phyloP scores from a whole-genome alignment of 352 stramenopile genomes.

The Phytophthora foliorum region DNA sequence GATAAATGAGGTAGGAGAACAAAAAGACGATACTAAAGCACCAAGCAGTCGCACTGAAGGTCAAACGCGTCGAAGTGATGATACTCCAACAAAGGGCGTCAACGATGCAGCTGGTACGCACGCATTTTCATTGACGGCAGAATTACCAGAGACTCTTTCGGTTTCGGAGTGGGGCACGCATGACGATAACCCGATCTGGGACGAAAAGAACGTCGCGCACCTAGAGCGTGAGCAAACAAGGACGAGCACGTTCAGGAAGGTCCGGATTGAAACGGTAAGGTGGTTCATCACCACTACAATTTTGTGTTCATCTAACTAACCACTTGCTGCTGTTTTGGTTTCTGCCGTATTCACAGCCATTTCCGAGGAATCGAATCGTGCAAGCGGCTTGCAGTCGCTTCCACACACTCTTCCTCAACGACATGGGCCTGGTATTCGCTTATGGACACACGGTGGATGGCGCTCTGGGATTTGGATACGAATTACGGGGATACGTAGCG shows the following conservation, averaged over 20 bases:
- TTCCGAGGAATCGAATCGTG: slow-evolving; percentile 68
- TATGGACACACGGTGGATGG: slow-evolving; percentile 64
- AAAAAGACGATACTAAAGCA: neutral
- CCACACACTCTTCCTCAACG: slow-evolving; percentile 72
- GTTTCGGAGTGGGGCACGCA: slow-evolving; percentile 29
- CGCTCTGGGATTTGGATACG: slow-evolving; percentile 50
- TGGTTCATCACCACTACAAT: neutral
- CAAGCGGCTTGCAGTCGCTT: slow-evolving; percentile 67
- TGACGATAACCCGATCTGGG: slow-evolving; percentile 12
- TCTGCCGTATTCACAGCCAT: slow-evolving; percentile 35
- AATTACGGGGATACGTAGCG: slow-evolving; percentile 30
- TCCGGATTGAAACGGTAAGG: slow-evolving; percentile 52
- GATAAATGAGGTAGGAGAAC: neutral
- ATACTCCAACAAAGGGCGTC: neutral
- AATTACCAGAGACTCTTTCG: slow-evolving; percentile 26
- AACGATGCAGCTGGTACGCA: neutral
- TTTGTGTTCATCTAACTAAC: neutral
- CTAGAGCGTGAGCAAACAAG: neutral
- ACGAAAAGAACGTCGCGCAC: neutral
- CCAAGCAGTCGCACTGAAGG: neutral
- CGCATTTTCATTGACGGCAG: neutral
- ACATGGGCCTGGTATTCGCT: slow-evolving; percentile 71
- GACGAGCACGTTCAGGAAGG: slow-evolving; percentile 20
- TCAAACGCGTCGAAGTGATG: neutral
- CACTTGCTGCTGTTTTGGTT: neutral